Base-by-base conservation (phyloP, 2,329 filamentous ascomycete genomes). In the Ilyonectria robusta region DNA sequence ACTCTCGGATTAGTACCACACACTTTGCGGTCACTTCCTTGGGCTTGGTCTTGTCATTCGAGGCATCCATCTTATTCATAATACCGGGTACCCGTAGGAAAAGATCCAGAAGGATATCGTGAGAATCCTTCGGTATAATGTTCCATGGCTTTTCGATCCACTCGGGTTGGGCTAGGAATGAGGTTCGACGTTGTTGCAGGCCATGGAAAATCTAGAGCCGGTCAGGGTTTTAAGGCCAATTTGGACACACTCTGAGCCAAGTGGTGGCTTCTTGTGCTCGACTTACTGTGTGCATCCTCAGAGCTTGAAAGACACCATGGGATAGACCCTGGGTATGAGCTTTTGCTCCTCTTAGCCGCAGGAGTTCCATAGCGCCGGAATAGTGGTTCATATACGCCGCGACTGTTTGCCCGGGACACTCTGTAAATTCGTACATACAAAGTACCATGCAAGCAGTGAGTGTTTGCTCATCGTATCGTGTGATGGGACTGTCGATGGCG, bases 251-350 rank as follows among this genome's bases (percentile, higher is more conserved):
- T 10, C 6, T 2, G 6, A n/a, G 15, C 0, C 15, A 8, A 42
- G 2, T 42, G 40, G 31, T 11, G 40, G 6, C 8, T 5, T n/a
- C 6, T n/a, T n/a, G 5, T 2, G 8, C 15, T 15, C 11, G 47
- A 51, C 64, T 55, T 29, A 67, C 64, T 5, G 64, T 23, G n/a
- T 67, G 64, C 55, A 67, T 63, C 17, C 64, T 55, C 23, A 67
- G n/a, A 2, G 55, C 42, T 21, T 67, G 64, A 17, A 67, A 48
- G 13, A 67, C 26, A 23, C 46, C 55, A 19, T 67, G 64, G 1
- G 64, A 54, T 19, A 67, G 17, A 19, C 64, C 64, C 2, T 37
- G 9, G 10, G 29, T n/a, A 56, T 67, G 64, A 1, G 37, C 21
- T 19, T 56, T 48, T 2, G 59, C 35, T 13, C 64, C 64, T 44